Percentiles rank a stretch among this genome's conserved stretches.
These are phyloP conservation scores for Bipolaris cookei DNA, from an alignment of 2,329 filamentous ascomycete genomes.

Conservation along the genomic window DNA sequence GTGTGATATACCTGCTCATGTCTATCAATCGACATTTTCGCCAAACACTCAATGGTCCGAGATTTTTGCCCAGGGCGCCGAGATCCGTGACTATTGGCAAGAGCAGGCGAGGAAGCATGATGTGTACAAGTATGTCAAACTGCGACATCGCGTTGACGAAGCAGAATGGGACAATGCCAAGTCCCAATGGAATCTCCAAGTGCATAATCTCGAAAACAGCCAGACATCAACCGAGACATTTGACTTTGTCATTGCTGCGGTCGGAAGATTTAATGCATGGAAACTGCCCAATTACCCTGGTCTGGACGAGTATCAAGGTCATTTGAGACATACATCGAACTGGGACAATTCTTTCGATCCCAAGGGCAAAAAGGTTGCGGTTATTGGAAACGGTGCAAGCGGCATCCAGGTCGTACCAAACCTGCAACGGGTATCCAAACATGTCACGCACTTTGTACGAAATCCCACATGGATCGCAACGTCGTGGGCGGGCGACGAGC, in stretches of 20 bases:
- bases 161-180: conserved; percentile 49
- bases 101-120: conserved; percentile 49
- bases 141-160: conserved; percentile 48
- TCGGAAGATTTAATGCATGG: conserved; percentile 44
- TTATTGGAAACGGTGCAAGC: conserved; percentile 69
- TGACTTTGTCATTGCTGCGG: conserved; percentile 49
- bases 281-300: conserved; percentile 41
- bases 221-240: conserved; percentile 31
- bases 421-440: conserved; percentile 60
- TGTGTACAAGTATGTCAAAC: conserved; percentile 49
- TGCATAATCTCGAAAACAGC: conserved; percentile 58
- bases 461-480: conserved; percentile 64
- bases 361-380: conserved; percentile 63
- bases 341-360: conserved; percentile 56
- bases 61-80: conserved; percentile 50
- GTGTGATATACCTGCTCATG: conserved; percentile 45
- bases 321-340: conserved; percentile 39
- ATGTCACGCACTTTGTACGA: conserved; percentile 62
- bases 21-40: conserved; percentile 53
- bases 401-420: conserved; percentile 69
- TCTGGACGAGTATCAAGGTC: conserved; percentile 37
- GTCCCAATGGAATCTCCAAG: conserved; percentile 65
- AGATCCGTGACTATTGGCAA: conserved; percentile 54
- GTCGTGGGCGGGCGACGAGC: conserved; percentile 57
- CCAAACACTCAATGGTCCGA: conserved; percentile 54